Evolutionary conservation across 176 grass and related monocot species (phyloP).

Genomic region (Miscanthus lutarioriparius): DNA sequence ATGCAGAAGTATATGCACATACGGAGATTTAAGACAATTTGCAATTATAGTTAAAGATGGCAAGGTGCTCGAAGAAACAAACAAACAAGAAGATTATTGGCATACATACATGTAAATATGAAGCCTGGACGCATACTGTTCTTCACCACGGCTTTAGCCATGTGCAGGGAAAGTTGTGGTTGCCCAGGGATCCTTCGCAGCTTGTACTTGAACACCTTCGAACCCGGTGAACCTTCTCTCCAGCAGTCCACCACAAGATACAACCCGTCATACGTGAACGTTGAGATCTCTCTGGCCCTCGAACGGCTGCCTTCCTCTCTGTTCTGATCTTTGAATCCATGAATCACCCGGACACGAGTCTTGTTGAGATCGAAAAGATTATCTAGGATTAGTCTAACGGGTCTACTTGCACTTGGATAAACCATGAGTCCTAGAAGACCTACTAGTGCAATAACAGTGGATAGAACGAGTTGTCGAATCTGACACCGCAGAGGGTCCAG

Average conservation of each 20-base stretch:
- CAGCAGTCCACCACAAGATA: conserved; percentile 57
- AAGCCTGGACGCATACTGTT: not conserved
- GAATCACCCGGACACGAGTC: conserved; percentile 66
- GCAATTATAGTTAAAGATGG: too few species aligned
- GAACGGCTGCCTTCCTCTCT: conserved; percentile 30
- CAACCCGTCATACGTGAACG: conserved; percentile 67
- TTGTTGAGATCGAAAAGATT: too few species aligned
- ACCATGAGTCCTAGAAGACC: too few species aligned
- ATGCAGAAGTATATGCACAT: too few species aligned
- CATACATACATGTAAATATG: too few species aligned
- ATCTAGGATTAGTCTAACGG: too few species aligned
- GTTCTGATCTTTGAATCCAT: conserved; percentile 53
- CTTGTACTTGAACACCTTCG: conserved; percentile 50
- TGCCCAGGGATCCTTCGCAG: conserved; percentile 55
- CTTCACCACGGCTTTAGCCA: conserved; percentile 44
- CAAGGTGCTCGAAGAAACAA: too few species aligned
- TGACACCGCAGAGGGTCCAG: too few species aligned
- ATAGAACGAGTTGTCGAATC: too few species aligned
- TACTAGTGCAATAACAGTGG: too few species aligned
- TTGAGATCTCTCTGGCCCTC: conserved; percentile 44
- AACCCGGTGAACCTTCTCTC: conserved; percentile 29
- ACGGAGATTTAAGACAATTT: too few species aligned
- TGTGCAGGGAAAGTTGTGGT: conserved; percentile 50
- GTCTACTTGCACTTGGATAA: too few species aligned
- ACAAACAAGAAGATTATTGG: not conserved